Conservation (phyloP, 2,329 filamentous ascomycete genomes). For the Aspergillus novoparasiticus region DNA sequence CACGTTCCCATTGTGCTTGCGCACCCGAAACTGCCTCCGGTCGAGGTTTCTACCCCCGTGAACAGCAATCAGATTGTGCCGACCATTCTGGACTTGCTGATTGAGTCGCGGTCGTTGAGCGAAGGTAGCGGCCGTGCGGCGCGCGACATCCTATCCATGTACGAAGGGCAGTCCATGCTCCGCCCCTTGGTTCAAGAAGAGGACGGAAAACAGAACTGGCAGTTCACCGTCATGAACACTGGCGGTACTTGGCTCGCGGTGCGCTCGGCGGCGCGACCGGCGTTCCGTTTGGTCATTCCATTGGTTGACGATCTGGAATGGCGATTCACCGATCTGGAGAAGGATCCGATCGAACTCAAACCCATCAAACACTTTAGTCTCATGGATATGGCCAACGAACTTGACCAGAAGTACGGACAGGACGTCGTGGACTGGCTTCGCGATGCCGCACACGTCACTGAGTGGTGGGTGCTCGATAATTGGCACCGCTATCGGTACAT, state of each 20-base stretch:
- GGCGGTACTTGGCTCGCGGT: conserved; percentile 35
- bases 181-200: conserved; percentile 26
- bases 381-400: conserved; percentile 21
- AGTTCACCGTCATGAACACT: conserved; percentile 40
- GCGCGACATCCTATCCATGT: conserved; percentile 30
- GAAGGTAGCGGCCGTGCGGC: conserved; percentile 22
- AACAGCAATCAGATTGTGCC: conserved; percentile 36
- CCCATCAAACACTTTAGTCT: conserved; percentile 29
- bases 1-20: conserved; percentile 37
- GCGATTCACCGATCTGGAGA: conserved; percentile 33
- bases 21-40: conserved; percentile 33
- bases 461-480: conserved; percentile 36
- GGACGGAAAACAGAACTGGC: conserved; percentile 31
- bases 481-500: conserved; percentile 29
- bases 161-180: conserved; percentile 38
- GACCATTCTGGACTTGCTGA: conserved; percentile 34
- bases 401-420: conserved; percentile 23
- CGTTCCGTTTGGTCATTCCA: conserved; percentile 34
- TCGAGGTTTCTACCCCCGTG: conserved; percentile 31
- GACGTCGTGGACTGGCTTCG: conserved; percentile 24
- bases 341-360: conserved; percentile 28
- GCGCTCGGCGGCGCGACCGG: conserved; percentile 31
- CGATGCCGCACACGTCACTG: conserved; percentile 28
- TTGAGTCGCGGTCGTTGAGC: conserved; percentile 34
- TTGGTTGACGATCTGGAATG: conserved; percentile 35